Evolutionary conservation across 2,329 filamentous ascomycete species (phyloP), one percentile per base, ranked within the genome.

Genomic region (Pseudocercospora fuligena): DNA sequence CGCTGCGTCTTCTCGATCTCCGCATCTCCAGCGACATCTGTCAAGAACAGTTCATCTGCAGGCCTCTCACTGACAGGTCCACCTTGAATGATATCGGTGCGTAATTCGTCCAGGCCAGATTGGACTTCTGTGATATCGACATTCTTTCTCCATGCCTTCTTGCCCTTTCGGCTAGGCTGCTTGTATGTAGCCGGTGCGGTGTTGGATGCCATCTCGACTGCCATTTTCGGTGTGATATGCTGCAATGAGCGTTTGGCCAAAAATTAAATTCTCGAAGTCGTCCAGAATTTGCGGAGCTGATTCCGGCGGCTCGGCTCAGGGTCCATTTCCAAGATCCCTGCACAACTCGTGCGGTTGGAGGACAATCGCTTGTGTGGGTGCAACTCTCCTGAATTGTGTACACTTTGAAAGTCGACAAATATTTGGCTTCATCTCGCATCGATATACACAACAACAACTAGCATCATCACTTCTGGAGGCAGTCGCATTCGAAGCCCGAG

Each of bases 101-200:
- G 93, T 72, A 96, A 83, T 75, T 91, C 86, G 69, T 93, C 90
- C 36, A 99, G 87, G 67, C 95, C 95, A 62, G 90, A 83, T 74
- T 94, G 87, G 27, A 99, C 88, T 69, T 97, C 90, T 29, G 92
- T 90, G 69, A 98, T 88, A 81, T 99, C 93, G 80, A 99, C 93
- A 82, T 99, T 97, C 80, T 98, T 99, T 77, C 95, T 88, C 95
- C 95, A 99, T 33, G 95, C 94, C 83, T 97, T 98, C 82, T 98
- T 98, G 74, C 96, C 95, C 80, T 99, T 99, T 78, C 95, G 87
- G 5, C 94, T 98, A 27, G 93, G 88, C 80, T 99, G 95, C 70
- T 88, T 93, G 81, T 90, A 89, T 72, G 96, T 92, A 69, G 90
- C 88, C 11, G 93, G 94, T 19, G 92, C 90, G 40, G 85, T 81